Conservation (phyloP, 2,329 filamentous ascomycete genomes). For the Aureobasidium leucospermi region DNA sequence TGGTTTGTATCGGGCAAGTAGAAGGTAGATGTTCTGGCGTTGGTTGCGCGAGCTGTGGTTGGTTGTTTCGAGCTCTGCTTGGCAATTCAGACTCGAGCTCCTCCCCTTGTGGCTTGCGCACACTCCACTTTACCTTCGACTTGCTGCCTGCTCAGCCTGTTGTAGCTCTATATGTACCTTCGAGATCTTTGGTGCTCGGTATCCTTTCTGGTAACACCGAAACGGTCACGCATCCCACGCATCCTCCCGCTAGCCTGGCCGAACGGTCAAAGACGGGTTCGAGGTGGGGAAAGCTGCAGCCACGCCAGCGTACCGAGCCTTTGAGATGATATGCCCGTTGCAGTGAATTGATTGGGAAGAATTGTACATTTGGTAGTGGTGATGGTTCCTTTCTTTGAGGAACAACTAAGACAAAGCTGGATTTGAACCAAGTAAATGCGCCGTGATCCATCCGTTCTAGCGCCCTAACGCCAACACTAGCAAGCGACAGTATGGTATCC, state of each 20-base stretch:
- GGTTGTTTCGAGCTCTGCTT: background rate
- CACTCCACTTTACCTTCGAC: background rate
- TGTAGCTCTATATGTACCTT: background rate
- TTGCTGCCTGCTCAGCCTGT: conserved; percentile 1
- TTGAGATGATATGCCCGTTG: background rate
- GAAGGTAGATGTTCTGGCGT: background rate
- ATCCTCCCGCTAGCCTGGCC: background rate
- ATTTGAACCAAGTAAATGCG: background rate
- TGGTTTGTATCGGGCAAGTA: background rate
- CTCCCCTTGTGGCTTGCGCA: conserved; percentile 2
- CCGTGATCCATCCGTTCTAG: background rate
- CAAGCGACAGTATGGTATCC: conserved; percentile 8
- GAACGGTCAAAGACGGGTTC: background rate
- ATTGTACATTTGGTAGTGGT: background rate
- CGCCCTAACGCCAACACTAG: background rate
- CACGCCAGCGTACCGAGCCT: background rate
- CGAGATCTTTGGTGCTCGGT: background rate
- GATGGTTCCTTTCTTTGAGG: background rate
- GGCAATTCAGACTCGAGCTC: background rate
- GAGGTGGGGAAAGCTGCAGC: conserved; percentile 5
- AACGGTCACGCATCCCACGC: conserved; percentile 11
- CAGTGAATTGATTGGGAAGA: background rate
- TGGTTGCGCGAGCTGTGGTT: conserved; percentile 6
- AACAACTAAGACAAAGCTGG: background rate
- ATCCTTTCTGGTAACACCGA: background rate